Conservation (phyloP, 129 eudicot genomes). For the Oenanthe sinensis region DNA sequence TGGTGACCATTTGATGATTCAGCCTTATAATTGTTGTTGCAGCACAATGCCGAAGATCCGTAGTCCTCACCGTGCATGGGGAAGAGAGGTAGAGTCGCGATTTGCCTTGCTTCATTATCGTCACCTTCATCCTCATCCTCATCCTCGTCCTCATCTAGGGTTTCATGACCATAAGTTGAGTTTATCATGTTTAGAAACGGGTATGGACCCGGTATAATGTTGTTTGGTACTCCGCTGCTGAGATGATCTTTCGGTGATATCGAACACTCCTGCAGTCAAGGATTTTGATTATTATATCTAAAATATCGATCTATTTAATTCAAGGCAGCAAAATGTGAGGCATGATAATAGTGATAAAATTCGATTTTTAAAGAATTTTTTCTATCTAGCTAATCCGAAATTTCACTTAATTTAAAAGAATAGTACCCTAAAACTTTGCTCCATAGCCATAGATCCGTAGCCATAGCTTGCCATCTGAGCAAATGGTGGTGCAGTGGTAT, state of each 20-base stretch:
- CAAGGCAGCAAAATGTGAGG: too few relatives aligned
- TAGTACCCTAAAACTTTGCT: slow-evolving; percentile 70
- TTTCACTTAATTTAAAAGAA: too few relatives aligned
- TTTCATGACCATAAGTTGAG: slow-evolving; percentile 20
- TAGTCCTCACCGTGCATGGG: slow-evolving; percentile 48
- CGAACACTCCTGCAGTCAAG: slow-evolving; percentile 53
- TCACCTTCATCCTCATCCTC: slow-evolving; percentile 28
- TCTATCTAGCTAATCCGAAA: neutral
- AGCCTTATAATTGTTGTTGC: slow-evolving; percentile 13
- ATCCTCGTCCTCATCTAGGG: slow-evolving; percentile 18
- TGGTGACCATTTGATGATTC: slow-evolving; percentile 20
- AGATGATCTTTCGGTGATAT: slow-evolving; percentile 43
- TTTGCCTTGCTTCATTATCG: slow-evolving; percentile 26
- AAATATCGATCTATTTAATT: too few relatives aligned
- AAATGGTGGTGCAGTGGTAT: slow-evolving; percentile 24
- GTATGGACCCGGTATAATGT: slow-evolving; percentile 22
- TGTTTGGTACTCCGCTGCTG: slow-evolving; percentile 23
- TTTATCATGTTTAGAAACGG: slow-evolving; percentile 38
- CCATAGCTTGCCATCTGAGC: slow-evolving; percentile 40
- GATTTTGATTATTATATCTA: neutral
- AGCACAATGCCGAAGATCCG: neutral
- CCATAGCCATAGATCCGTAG: slow-evolving; percentile 80
- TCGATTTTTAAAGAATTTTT: too few relatives aligned
- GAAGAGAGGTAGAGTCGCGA: slow-evolving; percentile 82
- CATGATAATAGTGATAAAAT: too few relatives aligned